Percentiles rank a stretch among this genome's conserved stretches.
Evolutionary conservation across 495 filamentous ascomycete genomes (phyloP).

Genomic region (Aspergillus campestris): DNA sequence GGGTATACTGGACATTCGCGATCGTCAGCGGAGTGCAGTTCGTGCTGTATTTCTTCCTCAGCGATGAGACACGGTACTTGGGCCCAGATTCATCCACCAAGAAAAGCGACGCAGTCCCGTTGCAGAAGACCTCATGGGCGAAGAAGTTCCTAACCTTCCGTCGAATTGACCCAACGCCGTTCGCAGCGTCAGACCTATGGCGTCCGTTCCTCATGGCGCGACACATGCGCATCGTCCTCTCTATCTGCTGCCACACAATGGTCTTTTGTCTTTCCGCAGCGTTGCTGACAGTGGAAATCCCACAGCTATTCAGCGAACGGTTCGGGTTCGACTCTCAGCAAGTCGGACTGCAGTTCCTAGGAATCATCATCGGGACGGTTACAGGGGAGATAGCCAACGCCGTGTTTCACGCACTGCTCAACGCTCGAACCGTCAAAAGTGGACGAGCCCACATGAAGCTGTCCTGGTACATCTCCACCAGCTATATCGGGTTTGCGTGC

Average conservation of each 20-base stretch:
- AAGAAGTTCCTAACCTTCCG: conserved; percentile 36
- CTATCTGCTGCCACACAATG: conserved; percentile 42
- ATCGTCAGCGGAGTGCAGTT: conserved; percentile 47
- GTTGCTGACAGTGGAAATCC: conserved; percentile 44
- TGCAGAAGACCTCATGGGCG: conserved; percentile 22
- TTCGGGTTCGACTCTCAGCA: conserved; percentile 46
- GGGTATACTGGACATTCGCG: conserved; percentile 36
- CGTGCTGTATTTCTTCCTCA: conserved; percentile 45
- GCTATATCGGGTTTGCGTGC: conserved; percentile 40
- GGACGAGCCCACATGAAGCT: conserved; percentile 22
- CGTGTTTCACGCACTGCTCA: conserved; percentile 48
- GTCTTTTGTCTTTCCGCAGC: conserved; percentile 43
- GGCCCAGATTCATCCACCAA: conserved; percentile 15
- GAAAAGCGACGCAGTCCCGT: too few relatives aligned
- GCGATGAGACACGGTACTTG: conserved; percentile 50
- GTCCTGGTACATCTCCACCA: conserved; percentile 46
- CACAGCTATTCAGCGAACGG: conserved; percentile 41
- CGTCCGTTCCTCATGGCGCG: conserved; percentile 35
- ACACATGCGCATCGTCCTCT: conserved; percentile 38
- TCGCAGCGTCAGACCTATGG: conserved; percentile 37
- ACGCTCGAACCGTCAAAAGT: conserved; percentile 8
- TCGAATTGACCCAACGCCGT: conserved; percentile 41
- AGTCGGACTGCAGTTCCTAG: conserved; percentile 45
- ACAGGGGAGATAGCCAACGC: conserved; percentile 46
- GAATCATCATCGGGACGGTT: conserved; percentile 45